Evolutionary conservation across 805 yeast genomes (phyloP).

Genomic region (Ogataea saltuana): DNA sequence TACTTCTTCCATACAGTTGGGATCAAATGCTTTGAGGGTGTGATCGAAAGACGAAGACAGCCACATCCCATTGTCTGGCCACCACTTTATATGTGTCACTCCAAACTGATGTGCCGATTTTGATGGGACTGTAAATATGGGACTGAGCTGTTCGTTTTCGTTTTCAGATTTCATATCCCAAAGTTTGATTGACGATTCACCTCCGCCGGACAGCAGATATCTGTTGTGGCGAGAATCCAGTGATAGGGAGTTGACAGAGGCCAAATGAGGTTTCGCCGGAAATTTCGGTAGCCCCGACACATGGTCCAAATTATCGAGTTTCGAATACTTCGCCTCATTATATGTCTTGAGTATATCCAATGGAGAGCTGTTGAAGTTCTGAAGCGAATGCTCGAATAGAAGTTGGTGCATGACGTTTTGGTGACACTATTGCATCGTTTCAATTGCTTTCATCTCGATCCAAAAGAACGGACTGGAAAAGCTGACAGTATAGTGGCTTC

Average conservation of each 20-base stretch:
- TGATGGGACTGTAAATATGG: constrained; percentile 30
- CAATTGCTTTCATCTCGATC: not conserved
- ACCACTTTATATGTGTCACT: constrained; percentile 76
- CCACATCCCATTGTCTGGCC: constrained; percentile 92
- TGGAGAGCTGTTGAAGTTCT: constrained; percentile 13
- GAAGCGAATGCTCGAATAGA: constrained; percentile 23
- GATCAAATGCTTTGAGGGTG: constrained; percentile 78
- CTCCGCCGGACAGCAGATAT: constrained; percentile 67
- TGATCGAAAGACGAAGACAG: constrained; percentile 79
- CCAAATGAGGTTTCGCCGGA: constrained; percentile 45
- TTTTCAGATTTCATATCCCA: constrained; percentile 54
- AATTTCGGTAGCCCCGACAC: constrained; percentile 34
- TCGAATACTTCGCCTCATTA: constrained; percentile 30
- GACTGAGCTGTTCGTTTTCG: constrained; percentile 15
- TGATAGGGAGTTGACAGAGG: constrained; percentile 61
- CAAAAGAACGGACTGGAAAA: no score
- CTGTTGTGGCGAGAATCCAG: constrained; percentile 49
- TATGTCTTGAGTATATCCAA: constrained; percentile 25
- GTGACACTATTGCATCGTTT: not conserved
- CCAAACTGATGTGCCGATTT: constrained; percentile 65
- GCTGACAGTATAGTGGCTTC: no score
- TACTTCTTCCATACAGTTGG: constrained; percentile 62
- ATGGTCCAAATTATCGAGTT: constrained; percentile 23
- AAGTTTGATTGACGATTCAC: constrained; percentile 64
- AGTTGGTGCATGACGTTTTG: constrained; percentile 24